Evolutionary conservation across 2,329 filamentous ascomycete genomes (phyloP).

Genomic region (Biscogniauxia sp.): DNA sequence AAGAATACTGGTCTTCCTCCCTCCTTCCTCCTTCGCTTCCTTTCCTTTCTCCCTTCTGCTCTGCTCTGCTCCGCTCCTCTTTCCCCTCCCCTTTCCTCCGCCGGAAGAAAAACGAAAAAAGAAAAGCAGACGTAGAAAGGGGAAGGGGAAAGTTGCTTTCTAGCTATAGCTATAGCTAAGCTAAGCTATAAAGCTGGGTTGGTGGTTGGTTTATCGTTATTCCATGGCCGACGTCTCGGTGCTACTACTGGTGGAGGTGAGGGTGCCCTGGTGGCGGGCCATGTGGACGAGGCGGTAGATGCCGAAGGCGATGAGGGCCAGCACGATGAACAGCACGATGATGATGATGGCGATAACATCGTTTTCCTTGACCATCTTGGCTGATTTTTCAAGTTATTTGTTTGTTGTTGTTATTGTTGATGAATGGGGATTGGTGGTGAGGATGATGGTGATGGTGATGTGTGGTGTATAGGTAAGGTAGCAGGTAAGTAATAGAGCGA

Average conservation of each 20-base stretch:
- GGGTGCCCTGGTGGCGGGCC: conserved; percentile 38
- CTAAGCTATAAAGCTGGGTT: too few species aligned
- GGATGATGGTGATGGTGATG: not conserved
- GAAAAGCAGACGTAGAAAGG: not conserved
- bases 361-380: conserved; percentile 60
- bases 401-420: conserved; percentile 1
- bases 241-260: conserved; percentile 25
- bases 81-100: too few species aligned
- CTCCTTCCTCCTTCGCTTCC: too few species aligned
- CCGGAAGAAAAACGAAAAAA: not conserved
- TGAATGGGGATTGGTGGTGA: conserved; percentile 1
- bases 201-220: too few species aligned
- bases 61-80: too few species aligned
- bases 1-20: too few species aligned
- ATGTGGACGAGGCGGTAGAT: conserved; percentile 61
- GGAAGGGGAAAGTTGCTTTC: not conserved
- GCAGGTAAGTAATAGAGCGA: too few species aligned
- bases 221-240: conserved; percentile 13
- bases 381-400: conserved; percentile 8
- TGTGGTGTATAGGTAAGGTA: too few species aligned
- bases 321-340: conserved; percentile 63
- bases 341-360: conserved; percentile 67
- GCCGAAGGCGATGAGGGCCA: conserved; percentile 60
- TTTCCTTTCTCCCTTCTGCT: too few species aligned
- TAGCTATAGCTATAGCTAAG: too few species aligned